Evolutionary conservation across 176 grass and related monocot genomes (phyloP).

Genomic region (Musa schizocarpa): DNA sequence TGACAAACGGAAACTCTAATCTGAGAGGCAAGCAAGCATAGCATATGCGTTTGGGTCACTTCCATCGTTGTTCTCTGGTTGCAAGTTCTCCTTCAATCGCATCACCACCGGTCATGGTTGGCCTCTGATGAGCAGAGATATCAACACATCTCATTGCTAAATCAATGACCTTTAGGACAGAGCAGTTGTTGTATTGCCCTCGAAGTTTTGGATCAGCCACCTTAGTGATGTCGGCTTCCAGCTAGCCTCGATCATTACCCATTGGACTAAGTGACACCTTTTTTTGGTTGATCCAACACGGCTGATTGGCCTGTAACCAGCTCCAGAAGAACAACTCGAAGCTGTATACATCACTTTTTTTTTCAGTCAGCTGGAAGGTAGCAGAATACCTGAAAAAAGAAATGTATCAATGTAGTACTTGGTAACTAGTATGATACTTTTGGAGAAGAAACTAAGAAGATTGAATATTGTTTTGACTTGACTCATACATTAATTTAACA

Average conservation of each 20-base stretch:
- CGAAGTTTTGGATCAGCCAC: background rate
- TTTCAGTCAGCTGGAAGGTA: no score
- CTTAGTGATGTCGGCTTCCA: slow-evolving; percentile 23
- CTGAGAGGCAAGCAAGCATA: no score
- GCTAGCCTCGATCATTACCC: slow-evolving; percentile 23
- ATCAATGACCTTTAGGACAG: slow-evolving; percentile 26
- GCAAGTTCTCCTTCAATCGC: slow-evolving; percentile 18
- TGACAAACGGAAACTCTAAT: no score
- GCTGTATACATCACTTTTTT: no score
- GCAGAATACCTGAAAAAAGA: no score
- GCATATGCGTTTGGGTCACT: no score
- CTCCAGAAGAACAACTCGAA: no score
- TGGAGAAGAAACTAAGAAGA: no score
- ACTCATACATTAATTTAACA: no score
- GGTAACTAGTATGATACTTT: no score
- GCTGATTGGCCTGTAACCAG: slow-evolving; percentile 19
- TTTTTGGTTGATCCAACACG: background rate
- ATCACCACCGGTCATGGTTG: slow-evolving; percentile 22
- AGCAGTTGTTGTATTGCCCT: slow-evolving; percentile 16
- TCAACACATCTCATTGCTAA: slow-evolving; percentile 21
- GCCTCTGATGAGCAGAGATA: slow-evolving; percentile 13
- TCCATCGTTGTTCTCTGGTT: background rate
- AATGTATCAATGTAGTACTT: no score
- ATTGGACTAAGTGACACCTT: background rate
- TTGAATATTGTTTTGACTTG: no score